Conservation (phyloP, 352 stramenopile genomes). For the Phytophthora aleatoria region DNA sequence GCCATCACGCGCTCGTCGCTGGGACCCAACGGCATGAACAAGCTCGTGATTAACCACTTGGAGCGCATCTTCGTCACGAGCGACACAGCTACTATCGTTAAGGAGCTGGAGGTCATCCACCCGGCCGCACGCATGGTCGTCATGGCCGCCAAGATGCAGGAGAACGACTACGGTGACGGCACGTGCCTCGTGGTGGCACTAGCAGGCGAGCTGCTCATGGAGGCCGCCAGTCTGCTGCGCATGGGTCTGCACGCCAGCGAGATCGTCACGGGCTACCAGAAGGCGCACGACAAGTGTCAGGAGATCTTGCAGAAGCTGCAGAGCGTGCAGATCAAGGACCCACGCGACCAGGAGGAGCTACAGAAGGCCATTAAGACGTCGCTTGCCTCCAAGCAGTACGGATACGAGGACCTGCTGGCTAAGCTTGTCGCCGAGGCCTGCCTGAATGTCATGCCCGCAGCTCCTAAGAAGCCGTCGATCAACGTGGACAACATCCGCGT, state of each 20-base stretch:
- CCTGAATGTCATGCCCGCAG: constrained; percentile 92
- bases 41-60: constrained; percentile 99
- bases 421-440: constrained; percentile 95
- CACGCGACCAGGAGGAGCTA: constrained; percentile 89
- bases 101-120: constrained; percentile 98
- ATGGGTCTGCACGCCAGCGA: constrained; percentile 98
- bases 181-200: constrained; percentile 98
- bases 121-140: constrained; percentile 98
- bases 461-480: constrained; percentile 87
- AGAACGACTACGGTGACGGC: constrained; percentile 96
- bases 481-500: constrained; percentile 99
- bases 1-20: constrained; percentile 97
- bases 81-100: constrained; percentile 99
- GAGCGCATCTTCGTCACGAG: constrained; percentile 99
- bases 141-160: constrained; percentile 98
- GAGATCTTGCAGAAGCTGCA: constrained; percentile 93
- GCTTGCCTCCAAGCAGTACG: constrained; percentile 98
- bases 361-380: constrained; percentile 93
- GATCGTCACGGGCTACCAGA: constrained; percentile 97
- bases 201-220: constrained; percentile 96
- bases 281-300: constrained; percentile 93
- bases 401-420: constrained; percentile 94
- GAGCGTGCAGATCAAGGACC: constrained; percentile 67
- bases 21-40: constrained; percentile 99
- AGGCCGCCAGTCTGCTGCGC: constrained; percentile 96